phyloP scores from a whole-genome alignment of 192 early-diverging fungal genomes.

The Coemansia sp. region DNA sequence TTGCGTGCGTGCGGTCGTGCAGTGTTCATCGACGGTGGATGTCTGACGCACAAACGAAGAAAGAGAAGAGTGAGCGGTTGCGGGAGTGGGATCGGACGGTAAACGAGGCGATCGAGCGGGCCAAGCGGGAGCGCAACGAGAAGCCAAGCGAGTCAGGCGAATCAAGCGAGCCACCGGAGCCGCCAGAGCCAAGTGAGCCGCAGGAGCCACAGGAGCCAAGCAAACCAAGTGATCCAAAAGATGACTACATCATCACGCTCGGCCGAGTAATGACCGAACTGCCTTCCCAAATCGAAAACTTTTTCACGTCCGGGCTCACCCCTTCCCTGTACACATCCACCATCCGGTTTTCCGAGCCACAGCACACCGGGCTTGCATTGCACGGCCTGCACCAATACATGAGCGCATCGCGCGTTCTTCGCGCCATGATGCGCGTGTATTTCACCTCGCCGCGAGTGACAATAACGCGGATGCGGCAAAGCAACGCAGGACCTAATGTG shows the following conservation, averaged over 20 bases:
- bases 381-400: slow-evolving; percentile 30
- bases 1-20: neutral
- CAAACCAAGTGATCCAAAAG: neutral
- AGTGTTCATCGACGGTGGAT: neutral
- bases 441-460: slow-evolving; percentile 24
- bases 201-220: neutral
- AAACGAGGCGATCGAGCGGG: slow-evolving; percentile 43
- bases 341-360: slow-evolving; percentile 30
- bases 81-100: slow-evolving; percentile 42
- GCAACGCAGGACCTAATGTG: neutral
- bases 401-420: slow-evolving; percentile 29
- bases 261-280: slow-evolving; percentile 46
- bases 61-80: neutral
- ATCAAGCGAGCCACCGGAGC: neutral
- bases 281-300: slow-evolving; percentile 40
- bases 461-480: slow-evolving; percentile 25
- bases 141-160: neutral
- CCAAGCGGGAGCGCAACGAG: slow-evolving; percentile 26
- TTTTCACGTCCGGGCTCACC: slow-evolving; percentile 29
- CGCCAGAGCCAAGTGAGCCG: neutral
- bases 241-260: slow-evolving; percentile 32
- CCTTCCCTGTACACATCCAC: slow-evolving; percentile 18
- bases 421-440: slow-evolving; percentile 38
- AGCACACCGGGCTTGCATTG: slow-evolving; percentile 35
- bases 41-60: neutral